Evolutionary conservation across 208 protist species (phyloP).

Genomic region (Borovskyia barvae): DNA sequence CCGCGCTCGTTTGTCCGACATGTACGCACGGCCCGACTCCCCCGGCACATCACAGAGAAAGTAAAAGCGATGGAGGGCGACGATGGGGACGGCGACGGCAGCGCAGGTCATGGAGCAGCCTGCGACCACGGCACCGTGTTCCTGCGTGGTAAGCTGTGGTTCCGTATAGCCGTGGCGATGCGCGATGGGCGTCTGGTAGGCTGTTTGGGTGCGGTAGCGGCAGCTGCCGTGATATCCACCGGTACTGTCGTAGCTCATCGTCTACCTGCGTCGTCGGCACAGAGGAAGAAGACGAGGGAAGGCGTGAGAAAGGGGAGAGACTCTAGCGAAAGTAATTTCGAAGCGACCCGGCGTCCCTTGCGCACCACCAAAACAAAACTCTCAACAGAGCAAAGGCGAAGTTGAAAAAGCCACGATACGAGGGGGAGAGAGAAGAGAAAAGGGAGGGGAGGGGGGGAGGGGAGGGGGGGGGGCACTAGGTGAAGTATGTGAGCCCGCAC

Average conservation of each 20-base stretch:
- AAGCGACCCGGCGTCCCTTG: too few relatives aligned
- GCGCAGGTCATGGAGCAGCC: slow-evolving; percentile 34
- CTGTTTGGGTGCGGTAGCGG: slow-evolving; percentile 26
- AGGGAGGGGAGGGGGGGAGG: neutral
- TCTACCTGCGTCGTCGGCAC: neutral
- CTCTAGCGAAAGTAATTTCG: too few relatives aligned
- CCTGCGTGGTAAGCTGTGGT: slow-evolving; percentile 38
- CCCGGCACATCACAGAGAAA: slow-evolving; percentile 80
- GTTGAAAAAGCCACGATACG: neutral
- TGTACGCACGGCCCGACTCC: slow-evolving; percentile 64
- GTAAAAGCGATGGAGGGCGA: slow-evolving; percentile 66
- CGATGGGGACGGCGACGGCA: slow-evolving; percentile 42
- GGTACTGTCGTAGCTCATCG: slow-evolving; percentile 18
- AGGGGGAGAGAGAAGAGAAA: too few relatives aligned
- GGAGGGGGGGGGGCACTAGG: neutral
- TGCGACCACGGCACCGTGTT: slow-evolving; percentile 52
- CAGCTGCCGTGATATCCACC: slow-evolving; percentile 15
- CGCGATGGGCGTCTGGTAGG: slow-evolving; percentile 51
- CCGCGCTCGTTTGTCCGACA: slow-evolving; percentile 76
- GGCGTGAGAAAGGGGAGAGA: too few relatives aligned
- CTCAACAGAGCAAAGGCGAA: too few relatives aligned
- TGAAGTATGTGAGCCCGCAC: neutral
- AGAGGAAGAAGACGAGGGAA: too few relatives aligned
- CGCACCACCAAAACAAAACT: too few relatives aligned
- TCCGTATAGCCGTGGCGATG: slow-evolving; percentile 72